Evolutionary conservation across 2,329 filamentous ascomycete species (phyloP).

Genomic region (Ambrosiella beaveri): DNA sequence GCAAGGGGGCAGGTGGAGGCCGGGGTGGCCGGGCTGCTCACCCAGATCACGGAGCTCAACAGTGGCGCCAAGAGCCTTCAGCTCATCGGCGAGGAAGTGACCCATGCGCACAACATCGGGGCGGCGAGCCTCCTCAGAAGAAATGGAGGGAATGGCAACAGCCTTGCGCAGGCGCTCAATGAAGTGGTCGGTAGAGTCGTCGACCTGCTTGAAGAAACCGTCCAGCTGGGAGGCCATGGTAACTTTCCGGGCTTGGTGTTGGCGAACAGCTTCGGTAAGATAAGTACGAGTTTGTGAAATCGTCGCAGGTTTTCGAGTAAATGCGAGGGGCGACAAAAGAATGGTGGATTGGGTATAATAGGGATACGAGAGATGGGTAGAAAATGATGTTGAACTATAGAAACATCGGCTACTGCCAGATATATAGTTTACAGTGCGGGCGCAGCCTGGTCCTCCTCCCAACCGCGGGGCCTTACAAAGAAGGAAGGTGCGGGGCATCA

Average conservation of each 20-base stretch:
- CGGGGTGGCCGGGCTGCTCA: constrained; percentile 79
- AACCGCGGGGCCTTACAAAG: constrained; percentile 14
- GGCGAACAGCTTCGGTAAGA: constrained; percentile 34
- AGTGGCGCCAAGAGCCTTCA: constrained; percentile 66
- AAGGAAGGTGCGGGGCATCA: constrained; percentile 30
- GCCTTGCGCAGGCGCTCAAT: constrained; percentile 81
- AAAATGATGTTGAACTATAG: constrained; percentile 12
- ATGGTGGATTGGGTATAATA: constrained; percentile 2
- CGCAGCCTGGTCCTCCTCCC: constrained; percentile 1
- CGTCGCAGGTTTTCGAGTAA: constrained; percentile 8
- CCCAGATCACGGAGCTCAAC: constrained; percentile 78
- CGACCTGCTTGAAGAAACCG: constrained; percentile 83
- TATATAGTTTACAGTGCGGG: constrained; percentile 9
- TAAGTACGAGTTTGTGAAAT: constrained; percentile 23
- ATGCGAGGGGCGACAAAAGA: constrained; percentile 5
- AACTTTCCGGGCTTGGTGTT: constrained; percentile 43
- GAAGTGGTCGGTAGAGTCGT: constrained; percentile 60
- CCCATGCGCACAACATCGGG: constrained; percentile 95
- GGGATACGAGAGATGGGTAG: constrained; percentile 11
- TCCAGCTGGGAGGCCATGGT: constrained; percentile 78
- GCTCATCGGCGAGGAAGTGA: constrained; percentile 69
- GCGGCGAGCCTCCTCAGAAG: constrained; percentile 73
- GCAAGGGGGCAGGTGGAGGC: constrained; percentile 82
- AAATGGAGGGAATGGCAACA: constrained; percentile 91
- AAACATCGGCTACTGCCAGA: constrained; percentile 3